phyloP scores from a whole-genome alignment of 2,329 filamentous ascomycete species.

The Botrytis porri region DNA sequence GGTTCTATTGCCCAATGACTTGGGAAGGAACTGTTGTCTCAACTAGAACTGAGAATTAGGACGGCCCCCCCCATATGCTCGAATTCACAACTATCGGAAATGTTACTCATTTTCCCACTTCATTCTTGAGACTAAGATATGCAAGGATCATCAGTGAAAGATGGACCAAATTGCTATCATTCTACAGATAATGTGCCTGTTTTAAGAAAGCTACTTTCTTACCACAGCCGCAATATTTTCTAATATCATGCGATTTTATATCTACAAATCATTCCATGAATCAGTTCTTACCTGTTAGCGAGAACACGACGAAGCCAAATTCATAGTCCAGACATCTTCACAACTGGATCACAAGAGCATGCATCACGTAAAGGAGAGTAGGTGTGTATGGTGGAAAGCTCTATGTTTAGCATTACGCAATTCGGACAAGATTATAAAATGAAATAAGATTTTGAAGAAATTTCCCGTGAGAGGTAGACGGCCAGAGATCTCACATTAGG shows the following conservation, averaged over 20 bases:
- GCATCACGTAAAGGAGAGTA: neutral
- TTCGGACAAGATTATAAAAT: neutral
- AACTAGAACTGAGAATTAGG: neutral
- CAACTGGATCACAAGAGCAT: neutral
- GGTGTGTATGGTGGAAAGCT: neutral
- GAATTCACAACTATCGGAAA: neutral
- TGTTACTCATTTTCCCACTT: neutral
- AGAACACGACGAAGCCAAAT: neutral
- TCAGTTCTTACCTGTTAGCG: neutral
- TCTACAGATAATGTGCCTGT: rapidly evolving
- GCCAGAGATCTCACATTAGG: neutral
- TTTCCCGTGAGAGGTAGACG: neutral
- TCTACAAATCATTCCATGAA: neutral
- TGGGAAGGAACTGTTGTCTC: neutral
- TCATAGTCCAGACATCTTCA: neutral
- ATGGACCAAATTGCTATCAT: neutral
- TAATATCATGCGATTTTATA: neutral
- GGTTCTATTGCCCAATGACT: neutral
- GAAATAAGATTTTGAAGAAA: neutral
- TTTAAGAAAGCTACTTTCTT: neutral
- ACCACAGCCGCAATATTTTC: neutral
- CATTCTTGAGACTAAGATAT: neutral
- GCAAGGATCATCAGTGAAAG: neutral
- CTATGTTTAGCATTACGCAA: no score
- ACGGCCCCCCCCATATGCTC: neutral